Percentiles rank a stretch among this genome's conserved stretches.
phyloP scores from a whole-genome alignment of 129 eudicot genomes.

The Logfia minima region DNA sequence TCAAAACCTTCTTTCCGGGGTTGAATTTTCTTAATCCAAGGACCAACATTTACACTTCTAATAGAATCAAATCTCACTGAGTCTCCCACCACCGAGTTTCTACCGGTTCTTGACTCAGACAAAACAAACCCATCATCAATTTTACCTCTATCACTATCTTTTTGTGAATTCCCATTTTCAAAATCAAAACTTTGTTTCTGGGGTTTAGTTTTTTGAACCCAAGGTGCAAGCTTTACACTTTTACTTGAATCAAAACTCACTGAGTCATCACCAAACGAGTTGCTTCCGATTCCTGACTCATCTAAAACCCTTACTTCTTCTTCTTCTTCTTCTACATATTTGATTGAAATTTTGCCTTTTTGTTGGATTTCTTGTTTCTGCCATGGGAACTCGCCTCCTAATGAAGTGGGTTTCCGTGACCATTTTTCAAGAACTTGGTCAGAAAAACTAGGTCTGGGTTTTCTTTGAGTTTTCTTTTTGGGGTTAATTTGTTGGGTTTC shows the following conservation, averaged over 20 bases:
- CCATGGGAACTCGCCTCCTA: conserved; percentile 69
- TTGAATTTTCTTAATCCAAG: conserved; percentile 62
- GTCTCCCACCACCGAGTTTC: conserved; percentile 21
- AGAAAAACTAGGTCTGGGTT: conserved; percentile 86
- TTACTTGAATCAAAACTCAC: conserved; percentile 24
- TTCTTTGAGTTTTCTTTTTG: conserved; percentile 57
- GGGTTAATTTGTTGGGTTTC: conserved; percentile 38
- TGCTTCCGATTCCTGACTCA: conserved; percentile 29
- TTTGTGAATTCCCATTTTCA: conserved; percentile 20
- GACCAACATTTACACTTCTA: conserved; percentile 44
- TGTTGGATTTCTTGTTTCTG: conserved; percentile 34
- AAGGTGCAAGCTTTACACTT: conserved; percentile 53
- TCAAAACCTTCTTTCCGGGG: conserved; percentile 33
- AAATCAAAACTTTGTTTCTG: conserved; percentile 33
- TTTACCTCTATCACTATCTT: conserved; percentile 6
- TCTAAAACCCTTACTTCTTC: conserved; percentile 21
- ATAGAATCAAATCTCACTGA: conserved; percentile 28
- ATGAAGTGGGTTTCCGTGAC: conserved; percentile 56
- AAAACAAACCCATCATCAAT: conserved; percentile 25
- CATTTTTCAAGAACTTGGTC: conserved; percentile 80
- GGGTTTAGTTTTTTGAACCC: conserved; percentile 57
- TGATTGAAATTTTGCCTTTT: not conserved
- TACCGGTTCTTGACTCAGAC: conserved; percentile 13
- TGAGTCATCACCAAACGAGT: conserved; percentile 14
- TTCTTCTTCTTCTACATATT: conserved; percentile 17